A percentile compares a stretch with the other conserved stretches of the same genome.
phyloP scores from a whole-genome alignment of 768 basidiomycete genomes.

The Infundibulicybe gibba region DNA sequence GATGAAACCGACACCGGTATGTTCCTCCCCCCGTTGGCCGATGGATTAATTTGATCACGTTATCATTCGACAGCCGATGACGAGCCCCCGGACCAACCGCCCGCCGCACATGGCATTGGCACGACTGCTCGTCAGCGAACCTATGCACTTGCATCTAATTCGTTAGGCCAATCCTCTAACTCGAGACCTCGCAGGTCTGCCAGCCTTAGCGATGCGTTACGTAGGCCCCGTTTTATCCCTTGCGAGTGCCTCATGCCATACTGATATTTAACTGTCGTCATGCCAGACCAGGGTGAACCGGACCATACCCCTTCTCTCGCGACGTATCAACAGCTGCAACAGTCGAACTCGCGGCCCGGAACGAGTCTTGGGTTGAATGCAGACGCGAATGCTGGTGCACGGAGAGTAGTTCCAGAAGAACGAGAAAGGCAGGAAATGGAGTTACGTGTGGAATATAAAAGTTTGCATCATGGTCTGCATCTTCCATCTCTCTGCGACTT shows the following conservation, averaged over 20 bases:
- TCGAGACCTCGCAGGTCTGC: constrained; percentile 73
- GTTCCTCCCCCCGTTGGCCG: constrained; percentile 1
- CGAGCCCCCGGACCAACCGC: constrained; percentile 4
- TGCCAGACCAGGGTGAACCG: constrained; percentile 26
- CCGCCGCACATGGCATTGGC: constrained; percentile 13
- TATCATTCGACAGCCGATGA: constrained; percentile 12
- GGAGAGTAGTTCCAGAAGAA: constrained; percentile 34
- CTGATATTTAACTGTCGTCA: constrained; percentile 6
- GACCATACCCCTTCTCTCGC: not conserved
- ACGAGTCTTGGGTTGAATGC: constrained; percentile 8
- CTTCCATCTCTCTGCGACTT: constrained; percentile 1
- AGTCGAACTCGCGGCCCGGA: constrained; percentile 25
- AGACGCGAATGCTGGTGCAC: constrained; percentile 27
- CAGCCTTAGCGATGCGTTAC: constrained; percentile 66
- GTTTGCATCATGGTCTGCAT: constrained; percentile 18
- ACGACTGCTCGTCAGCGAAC: constrained; percentile 17
- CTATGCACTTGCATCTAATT: constrained; percentile 24
- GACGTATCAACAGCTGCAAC: constrained; percentile 18
- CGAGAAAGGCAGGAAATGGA: constrained; percentile 37
- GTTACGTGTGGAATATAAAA: constrained; percentile 40
- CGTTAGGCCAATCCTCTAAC: constrained; percentile 35
- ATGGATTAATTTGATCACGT: constrained; percentile 3
- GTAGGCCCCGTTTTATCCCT: constrained; percentile 21
- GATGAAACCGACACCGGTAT: constrained; percentile 38
- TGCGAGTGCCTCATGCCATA: constrained; percentile 7